Conservation (phyloP, 2,329 filamentous ascomycete species). For the Fusarium ambrosium region DNA sequence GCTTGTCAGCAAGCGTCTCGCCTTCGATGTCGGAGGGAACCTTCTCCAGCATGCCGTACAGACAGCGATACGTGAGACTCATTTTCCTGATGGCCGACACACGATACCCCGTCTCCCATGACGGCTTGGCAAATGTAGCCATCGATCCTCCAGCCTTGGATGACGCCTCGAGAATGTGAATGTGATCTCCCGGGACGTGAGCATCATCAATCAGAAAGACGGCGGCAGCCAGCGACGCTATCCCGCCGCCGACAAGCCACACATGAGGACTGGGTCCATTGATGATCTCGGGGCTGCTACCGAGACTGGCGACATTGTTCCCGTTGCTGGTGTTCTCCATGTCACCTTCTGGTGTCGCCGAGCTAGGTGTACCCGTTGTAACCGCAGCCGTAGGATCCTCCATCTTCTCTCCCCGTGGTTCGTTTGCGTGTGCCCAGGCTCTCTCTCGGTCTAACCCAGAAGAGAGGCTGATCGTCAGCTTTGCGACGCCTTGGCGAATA, state of each 20-base stretch:
- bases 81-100: slow-evolving; percentile 46
- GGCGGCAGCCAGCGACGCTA: slow-evolving; percentile 44
- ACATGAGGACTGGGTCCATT: slow-evolving; percentile 37
- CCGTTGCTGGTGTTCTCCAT: slow-evolving; percentile 16
- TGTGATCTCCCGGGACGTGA: slow-evolving; percentile 42
- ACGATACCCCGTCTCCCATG: slow-evolving; percentile 44
- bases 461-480: background rate
- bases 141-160: slow-evolving; percentile 44
- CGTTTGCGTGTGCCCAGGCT: background rate
- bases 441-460: background rate
- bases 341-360: background rate
- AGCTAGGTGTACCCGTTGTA: slow-evolving; percentile 12
- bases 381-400: background rate
- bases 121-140: slow-evolving; percentile 37
- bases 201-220: slow-evolving; percentile 45
- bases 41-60: slow-evolving; percentile 45
- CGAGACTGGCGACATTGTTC: slow-evolving; percentile 20
- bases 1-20: slow-evolving; percentile 42
- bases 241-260: slow-evolving; percentile 47
- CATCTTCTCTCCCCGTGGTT: background rate
- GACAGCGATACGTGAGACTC: slow-evolving; percentile 45
- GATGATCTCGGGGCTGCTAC: slow-evolving; percentile 29
- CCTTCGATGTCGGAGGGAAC: slow-evolving; percentile 40
- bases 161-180: slow-evolving; percentile 46
- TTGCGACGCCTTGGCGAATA: background rate